Conservation (phyloP, 2,329 filamentous ascomycete genomes). For the Pyrenochaeta sp. region DNA sequence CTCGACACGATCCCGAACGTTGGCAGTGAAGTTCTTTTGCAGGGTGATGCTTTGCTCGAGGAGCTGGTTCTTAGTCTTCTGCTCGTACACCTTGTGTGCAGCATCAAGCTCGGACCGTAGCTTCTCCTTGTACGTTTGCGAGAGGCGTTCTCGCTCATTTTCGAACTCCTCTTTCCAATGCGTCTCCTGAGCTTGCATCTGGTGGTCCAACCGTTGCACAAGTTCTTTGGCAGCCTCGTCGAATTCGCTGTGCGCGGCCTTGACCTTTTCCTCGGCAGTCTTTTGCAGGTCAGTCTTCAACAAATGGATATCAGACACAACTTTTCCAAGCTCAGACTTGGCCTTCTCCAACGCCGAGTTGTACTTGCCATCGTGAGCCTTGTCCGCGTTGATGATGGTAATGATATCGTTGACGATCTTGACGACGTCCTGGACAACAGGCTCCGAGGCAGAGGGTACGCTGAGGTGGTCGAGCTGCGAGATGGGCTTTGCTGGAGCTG, state of each 20-base stretch:
- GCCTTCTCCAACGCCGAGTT: constrained; percentile 81
- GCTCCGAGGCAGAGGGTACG: constrained; percentile 79
- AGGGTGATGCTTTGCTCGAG: constrained; percentile 89
- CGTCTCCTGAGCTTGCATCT: constrained; percentile 81
- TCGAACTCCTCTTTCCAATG: constrained; percentile 90
- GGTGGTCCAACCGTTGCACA: constrained; percentile 84
- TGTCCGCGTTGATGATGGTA: constrained; percentile 88
- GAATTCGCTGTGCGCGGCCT: constrained; percentile 77
- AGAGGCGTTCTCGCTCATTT: constrained; percentile 81
- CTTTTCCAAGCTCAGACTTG: constrained; percentile 80
- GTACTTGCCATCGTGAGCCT: constrained; percentile 76
- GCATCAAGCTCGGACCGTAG: constrained; percentile 81
- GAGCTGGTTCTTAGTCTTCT: constrained; percentile 83
- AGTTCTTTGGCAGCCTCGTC: constrained; percentile 87
- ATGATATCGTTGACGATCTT: constrained; percentile 98
- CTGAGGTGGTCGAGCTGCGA: constrained; percentile 79
- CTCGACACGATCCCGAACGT: constrained; percentile 85
- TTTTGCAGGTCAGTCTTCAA: constrained; percentile 75
- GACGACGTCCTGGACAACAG: constrained; percentile 89
- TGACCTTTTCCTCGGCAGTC: constrained; percentile 78
- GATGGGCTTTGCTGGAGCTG: constrained; percentile 31
- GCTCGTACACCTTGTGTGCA: constrained; percentile 80
- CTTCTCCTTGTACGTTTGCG: constrained; percentile 79
- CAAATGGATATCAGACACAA: constrained; percentile 78
- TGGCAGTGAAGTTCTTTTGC: constrained; percentile 82